Conservation (phyloP, 306 rosid genomes). For the Lathyrus oleraceus region DNA sequence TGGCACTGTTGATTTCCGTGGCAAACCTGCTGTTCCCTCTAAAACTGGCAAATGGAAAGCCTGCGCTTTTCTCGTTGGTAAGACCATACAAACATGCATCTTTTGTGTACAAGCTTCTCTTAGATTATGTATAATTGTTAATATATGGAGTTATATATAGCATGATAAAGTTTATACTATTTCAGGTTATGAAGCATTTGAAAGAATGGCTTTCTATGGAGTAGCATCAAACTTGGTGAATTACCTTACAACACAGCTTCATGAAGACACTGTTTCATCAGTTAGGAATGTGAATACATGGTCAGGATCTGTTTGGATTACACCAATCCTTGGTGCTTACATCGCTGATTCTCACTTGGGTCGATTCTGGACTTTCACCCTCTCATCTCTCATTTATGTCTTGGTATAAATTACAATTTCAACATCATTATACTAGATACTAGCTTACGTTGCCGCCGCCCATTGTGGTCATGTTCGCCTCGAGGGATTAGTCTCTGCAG, state of each 20-base stretch:
- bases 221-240: conserved; percentile 88
- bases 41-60: conserved; percentile 98
- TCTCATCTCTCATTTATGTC: conserved; percentile 82
- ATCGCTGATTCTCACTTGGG: conserved; percentile 87
- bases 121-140: background rate
- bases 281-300: conserved; percentile 95
- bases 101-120: background rate
- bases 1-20: conserved; percentile 79
- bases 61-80: conserved; percentile 94
- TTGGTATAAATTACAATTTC: no score
- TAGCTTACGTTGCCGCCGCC: no score
- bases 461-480: no score
- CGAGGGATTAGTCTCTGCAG: background rate
- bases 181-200: conserved; percentile 96
- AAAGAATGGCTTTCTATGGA: conserved; percentile 98
- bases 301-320: conserved; percentile 97
- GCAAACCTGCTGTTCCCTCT: conserved; percentile 71
- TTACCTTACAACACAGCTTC: conserved; percentile 81
- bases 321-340: conserved; percentile 93
- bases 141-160: background rate
- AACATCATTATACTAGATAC: no score
- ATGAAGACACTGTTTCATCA: conserved; percentile 87
- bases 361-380: conserved; percentile 97
- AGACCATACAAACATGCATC: background rate
- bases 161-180: background rate